Base-by-base conservation (phyloP, 441 rosid genomes). In the Populus hybrid region DNA sequence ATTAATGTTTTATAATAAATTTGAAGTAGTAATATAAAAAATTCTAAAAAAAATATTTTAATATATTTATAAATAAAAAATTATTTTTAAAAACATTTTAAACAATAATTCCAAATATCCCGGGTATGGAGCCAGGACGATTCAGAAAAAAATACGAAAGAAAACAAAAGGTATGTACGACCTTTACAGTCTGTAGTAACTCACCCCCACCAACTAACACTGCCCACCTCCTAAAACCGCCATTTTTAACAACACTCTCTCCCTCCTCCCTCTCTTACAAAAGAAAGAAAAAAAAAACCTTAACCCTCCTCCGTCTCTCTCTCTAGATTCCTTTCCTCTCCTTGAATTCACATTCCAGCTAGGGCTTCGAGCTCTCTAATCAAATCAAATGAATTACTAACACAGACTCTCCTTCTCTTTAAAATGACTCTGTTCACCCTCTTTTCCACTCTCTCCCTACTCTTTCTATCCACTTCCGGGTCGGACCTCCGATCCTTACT, bases 401-500 rank as follows among this genome's bases (percentile, higher is more conserved):
- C 69, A 1, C 30, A 11, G 63, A 16, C 9, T 18, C 10, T 11
- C 9, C 5, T 69, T 24, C 2, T 68, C 46, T 8, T 50, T 73
- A 86, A 86, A 82, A 93, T 93, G 97, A 86, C 79, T 86, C 80
- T 79, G 74, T 70, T 76, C 80, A 28, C 59, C 71, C 23, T 66
- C 68, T 72, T 32, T 67, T 75, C 76, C 82, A 35, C 63, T 74
- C 81, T 83, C 72, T 76, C n/a, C 78, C 75, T 69, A 32, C 82
- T 67, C 76, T 50, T 64, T 82, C 79, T 77, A 79, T 82, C 72
- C 77, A 38, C 30, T 76, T 57, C 67, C 72, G 6, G 24, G 11
- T 67, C 75, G 12, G 98, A 95, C 83, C 83, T 91, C 83, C 84
- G 88, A 83, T 85, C 88, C 63, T 83, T 95, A 1, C 87, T 93